Base-by-base conservation (phyloP, 2,329 filamentous ascomycete genomes). In the Xylogone sp. region DNA sequence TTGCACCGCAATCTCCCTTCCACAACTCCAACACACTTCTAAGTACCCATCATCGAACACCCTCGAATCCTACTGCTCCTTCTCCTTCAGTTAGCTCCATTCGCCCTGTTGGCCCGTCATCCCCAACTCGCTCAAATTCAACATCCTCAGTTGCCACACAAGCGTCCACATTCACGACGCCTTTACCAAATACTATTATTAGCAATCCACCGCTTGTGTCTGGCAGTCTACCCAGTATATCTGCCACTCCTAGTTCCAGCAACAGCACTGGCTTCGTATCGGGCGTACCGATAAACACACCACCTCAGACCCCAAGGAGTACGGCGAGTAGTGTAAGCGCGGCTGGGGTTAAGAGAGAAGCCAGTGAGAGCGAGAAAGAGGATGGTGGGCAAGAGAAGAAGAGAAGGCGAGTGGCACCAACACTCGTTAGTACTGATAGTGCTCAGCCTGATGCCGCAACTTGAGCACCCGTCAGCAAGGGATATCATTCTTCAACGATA, bases 71-170 rank as follows among this genome's bases (percentile, higher is more conserved):
- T 60, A 71, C 79, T 53, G 83, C 75, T 43, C 84, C 82, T 24
- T 80, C 78, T 1, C 79, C 80, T 27, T 74, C 79, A 6, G 78
- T 85, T 0, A 78, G 84, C 45, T 39, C 34, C 13, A 16, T 39
- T 5, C 34, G 34, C 34, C 76, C 80, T 50, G 77, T 78, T 16
- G 79, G 81, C 59, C 88, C 90, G 3, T 81, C 86, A 2, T 94
- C 89, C 19, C 91, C 90, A 10, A 81, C 90, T 1, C 79, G 91
- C 54, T 93, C 90, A n/a, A 95, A 90, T 65, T 95, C 90, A 4
- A 81, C 87, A 1, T 92, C 89, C 0, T 95, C 90, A 10, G 77
- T 93, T 45, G 81, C 86, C 3, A 92, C 89, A 0, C 83, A 85
- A 56, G 66, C 75, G 2, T 70, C 71, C 5, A 75, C 75, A 5